Base-by-base conservation (phyloP, 2,329 filamentous ascomycete genomes). In the Aspergillus pseudoglaucus region DNA sequence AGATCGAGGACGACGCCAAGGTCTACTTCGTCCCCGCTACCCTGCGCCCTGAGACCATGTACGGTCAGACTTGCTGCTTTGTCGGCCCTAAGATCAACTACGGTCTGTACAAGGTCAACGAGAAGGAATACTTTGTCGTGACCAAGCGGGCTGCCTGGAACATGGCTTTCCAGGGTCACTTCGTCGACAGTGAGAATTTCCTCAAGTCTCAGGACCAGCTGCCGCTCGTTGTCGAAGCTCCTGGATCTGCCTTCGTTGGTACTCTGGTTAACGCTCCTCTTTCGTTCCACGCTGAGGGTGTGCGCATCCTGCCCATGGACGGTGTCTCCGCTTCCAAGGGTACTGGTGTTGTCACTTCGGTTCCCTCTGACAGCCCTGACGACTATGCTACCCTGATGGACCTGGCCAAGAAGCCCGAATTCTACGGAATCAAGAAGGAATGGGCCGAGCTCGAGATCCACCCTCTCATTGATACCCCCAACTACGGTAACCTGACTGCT, bases 11-110 rank as follows among this genome's bases (percentile, higher is more conserved):
- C 32, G 83, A 80, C 54, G 85, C 88, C 41, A 86, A 86, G 52
- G 85, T 96, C 48, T 97, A 85, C 74, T 86, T 97, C 61, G 82
- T 97, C 10, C 87, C 93, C 10, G 93, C 93, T 14, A 97, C 93
- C 47, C 79, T 98, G 52, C 81, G 93, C 53, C 89, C 93, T 2
- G 93, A 98, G 76, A 98, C 93, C 32, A 97, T 98, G 91, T 98
- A 97, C 66, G 94, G 94, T 37, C 93, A 97, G 71, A 94, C 84
- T 3, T 94, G 88, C 73, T 95, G 90, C 68, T 98, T 97, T 59
- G 88, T 98, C 42, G 88, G 90, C 3, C 91, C 93, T 8, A 87
- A 86, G 64, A 86, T 97, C 62, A 82, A 78, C 40, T 98, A 98
- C 62, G 91, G 91, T 44, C 74, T 98, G 53, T 96, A 88, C 78